A percentile compares a stretch with the other conserved stretches of the same genome.
Conservation (phyloP, 208 protist genomes). For the Strigomonas culicis region DNA sequence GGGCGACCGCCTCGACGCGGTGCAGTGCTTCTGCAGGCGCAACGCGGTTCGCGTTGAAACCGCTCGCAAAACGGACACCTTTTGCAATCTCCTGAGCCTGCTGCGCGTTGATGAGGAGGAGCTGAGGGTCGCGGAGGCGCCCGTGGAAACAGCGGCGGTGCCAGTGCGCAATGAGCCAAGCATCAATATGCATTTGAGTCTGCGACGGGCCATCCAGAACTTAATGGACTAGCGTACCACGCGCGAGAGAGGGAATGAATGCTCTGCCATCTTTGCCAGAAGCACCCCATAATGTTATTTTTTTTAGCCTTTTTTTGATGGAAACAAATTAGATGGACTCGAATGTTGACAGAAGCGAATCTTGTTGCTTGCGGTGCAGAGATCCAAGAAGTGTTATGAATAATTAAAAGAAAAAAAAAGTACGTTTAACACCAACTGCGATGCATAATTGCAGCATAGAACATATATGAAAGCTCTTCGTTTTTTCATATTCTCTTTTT, state of each 20-base stretch:
- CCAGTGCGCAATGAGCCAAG: conserved; percentile 50
- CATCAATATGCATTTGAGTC: conserved; percentile 51
- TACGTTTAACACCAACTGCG: too few relatives aligned
- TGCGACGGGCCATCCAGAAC: background rate
- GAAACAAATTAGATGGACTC: too few relatives aligned
- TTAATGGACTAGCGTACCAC: background rate
- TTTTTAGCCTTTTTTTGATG: too few relatives aligned
- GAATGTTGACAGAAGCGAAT: too few relatives aligned
- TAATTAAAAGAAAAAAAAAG: too few relatives aligned
- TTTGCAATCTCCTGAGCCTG: conserved; percentile 29
- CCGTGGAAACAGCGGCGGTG: conserved; percentile 22
- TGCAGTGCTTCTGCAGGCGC: conserved; percentile 63
- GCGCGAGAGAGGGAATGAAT: background rate
- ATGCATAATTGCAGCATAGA: too few relatives aligned
- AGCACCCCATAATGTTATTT: too few relatives aligned
- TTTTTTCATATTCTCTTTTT: conserved; percentile 16
- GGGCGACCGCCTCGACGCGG: conserved; percentile 33
- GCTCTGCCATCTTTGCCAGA: too few relatives aligned
- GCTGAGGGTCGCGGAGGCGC: conserved; percentile 34
- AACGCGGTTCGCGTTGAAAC: conserved; percentile 56
- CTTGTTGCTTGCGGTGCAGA: too few relatives aligned
- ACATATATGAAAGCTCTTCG: background rate
- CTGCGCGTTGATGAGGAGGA: conserved; percentile 37
- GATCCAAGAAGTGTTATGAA: too few relatives aligned
- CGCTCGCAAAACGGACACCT: conserved; percentile 21